Conservation (phyloP, 345 rosid genomes). For the Salix purpurea region DNA sequence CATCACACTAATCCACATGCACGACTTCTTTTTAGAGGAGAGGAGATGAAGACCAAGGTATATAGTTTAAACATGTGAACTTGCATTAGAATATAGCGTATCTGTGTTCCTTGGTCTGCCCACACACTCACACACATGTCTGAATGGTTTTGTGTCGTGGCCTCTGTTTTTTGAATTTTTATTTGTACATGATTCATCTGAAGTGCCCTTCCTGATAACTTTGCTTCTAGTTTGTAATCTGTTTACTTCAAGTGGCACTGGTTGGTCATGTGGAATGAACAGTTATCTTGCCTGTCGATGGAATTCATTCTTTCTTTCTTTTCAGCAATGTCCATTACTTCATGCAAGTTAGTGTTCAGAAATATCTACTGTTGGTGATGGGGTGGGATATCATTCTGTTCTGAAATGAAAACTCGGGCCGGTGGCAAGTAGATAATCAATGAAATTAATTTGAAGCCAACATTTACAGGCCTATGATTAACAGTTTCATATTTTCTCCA, state of each 20-base stretch:
- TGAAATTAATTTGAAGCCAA: background rate
- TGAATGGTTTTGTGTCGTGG: too few species aligned
- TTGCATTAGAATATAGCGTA: background rate
- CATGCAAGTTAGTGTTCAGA: background rate
- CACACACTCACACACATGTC: background rate
- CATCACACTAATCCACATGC: conserved; percentile 82
- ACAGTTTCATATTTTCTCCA: conserved; percentile 2
- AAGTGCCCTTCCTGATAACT: background rate
- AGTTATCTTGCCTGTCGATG: background rate
- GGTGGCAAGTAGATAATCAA: too few species aligned
- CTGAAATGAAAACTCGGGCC: too few species aligned
- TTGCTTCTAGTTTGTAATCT: background rate
- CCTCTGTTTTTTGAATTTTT: background rate
- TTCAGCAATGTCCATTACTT: background rate
- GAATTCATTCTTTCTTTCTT: background rate
- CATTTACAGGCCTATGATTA: background rate
- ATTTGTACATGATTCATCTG: background rate
- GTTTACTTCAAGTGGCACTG: background rate
- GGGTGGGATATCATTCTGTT: background rate
- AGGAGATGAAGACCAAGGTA: conserved; percentile 85
- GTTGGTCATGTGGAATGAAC: background rate
- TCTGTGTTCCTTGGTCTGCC: background rate
- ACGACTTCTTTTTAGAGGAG: conserved; percentile 66
- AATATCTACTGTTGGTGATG: background rate
- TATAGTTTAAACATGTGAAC: background rate